Evolutionary conservation across 2,329 filamentous ascomycete species (phyloP).

Genomic region (Geoglossum cookeanum): DNA sequence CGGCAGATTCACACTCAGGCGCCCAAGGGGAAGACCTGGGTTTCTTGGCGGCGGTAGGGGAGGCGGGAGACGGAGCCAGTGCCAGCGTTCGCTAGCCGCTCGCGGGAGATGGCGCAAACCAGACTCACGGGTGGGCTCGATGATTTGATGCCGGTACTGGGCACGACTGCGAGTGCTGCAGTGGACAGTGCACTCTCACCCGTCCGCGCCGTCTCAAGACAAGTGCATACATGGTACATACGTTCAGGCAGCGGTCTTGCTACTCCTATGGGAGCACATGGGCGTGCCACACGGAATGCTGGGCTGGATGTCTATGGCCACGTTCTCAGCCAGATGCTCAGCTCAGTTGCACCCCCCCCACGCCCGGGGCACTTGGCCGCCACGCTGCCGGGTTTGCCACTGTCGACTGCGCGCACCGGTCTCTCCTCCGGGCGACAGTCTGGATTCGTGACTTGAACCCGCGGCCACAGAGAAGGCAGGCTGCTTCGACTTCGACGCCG

Average conservation of each 20-base stretch:
- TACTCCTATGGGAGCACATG: not conserved
- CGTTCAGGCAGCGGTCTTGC: not conserved
- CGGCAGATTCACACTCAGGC: not conserved
- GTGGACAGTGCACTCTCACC: not conserved
- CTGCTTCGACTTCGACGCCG: not conserved
- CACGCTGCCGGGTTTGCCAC: too few relatives aligned
- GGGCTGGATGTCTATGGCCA: not conserved
- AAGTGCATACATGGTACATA: not conserved
- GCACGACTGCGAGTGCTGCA: not conserved
- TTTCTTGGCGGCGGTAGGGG: constrained; percentile 1
- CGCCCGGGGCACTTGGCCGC: not conserved
- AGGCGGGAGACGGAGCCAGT: not conserved
- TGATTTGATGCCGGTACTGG: not conserved
- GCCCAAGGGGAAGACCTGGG: not conserved
- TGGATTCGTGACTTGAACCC: not conserved
- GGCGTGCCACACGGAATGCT: not conserved
- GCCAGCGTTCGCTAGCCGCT: not conserved
- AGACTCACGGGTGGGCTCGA: not conserved
- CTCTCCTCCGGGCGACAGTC: too few relatives aligned
- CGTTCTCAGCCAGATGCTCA: not conserved
- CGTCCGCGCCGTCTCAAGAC: not conserved
- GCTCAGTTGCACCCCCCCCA: not conserved
- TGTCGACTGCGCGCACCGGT: too few relatives aligned
- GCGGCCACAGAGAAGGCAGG: not conserved
- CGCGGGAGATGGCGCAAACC: constrained; percentile 2